Percentiles rank a stretch among this genome's conserved stretches.
Conservation (phyloP, 2,329 filamentous ascomycete genomes). For the Fusarium odoratissimum region DNA sequence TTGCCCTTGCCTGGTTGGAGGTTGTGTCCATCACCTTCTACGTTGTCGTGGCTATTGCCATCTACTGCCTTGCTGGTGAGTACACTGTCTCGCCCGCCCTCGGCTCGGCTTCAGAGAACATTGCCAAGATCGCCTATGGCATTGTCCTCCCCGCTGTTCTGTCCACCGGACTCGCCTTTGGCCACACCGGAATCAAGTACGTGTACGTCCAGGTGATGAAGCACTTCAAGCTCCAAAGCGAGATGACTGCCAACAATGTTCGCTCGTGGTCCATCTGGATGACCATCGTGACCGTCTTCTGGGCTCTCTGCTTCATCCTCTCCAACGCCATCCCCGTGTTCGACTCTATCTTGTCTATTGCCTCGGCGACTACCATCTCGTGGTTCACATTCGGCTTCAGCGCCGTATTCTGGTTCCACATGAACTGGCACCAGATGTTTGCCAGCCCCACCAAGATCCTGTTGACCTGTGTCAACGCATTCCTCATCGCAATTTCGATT, state of each 20-base stretch:
- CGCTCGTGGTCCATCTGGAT: conserved; percentile 53
- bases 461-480: conserved; percentile 45
- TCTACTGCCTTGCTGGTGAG: conserved; percentile 46
- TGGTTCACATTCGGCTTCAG: conserved; percentile 54
- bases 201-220: conserved; percentile 51
- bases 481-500: conserved; percentile 48
- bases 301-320: conserved; percentile 50
- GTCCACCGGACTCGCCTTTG: conserved; percentile 48
- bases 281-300: conserved; percentile 49
- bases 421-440: conserved; percentile 50
- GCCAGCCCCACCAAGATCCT: conserved; percentile 46
- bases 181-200: conserved; percentile 51
- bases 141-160: conserved; percentile 48
- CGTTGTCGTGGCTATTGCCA: conserved; percentile 42
- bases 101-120: conserved; percentile 38
- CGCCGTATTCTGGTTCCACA: conserved; percentile 52
- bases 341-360: conserved; percentile 52
- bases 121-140: conserved; percentile 48
- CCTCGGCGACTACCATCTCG: conserved; percentile 51
- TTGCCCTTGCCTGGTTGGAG: conserved; percentile 42
- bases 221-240: conserved; percentile 47
- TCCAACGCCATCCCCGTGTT: conserved; percentile 54
- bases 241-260: conserved; percentile 49
- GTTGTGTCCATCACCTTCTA: conserved; percentile 44
- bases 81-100: conserved; percentile 45